Conservation (phyloP, 768 basidiomycete species). For the Termitomyces eurrhizus region DNA sequence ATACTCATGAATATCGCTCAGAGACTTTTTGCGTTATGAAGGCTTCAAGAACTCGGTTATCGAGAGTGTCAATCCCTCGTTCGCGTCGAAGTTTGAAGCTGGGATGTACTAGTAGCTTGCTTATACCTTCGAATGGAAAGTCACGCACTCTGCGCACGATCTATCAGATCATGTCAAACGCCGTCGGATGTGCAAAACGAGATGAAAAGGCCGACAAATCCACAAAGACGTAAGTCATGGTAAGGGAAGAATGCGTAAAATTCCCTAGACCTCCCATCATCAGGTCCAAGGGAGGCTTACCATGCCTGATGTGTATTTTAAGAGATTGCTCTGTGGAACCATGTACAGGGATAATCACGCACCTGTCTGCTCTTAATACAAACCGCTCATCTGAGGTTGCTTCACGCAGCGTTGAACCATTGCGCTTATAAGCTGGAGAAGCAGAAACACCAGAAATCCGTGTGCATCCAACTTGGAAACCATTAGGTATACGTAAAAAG, state of each 20-base stretch:
- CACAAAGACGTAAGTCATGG: background rate
- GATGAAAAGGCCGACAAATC: background rate
- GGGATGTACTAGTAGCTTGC: no score
- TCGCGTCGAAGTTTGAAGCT: background rate
- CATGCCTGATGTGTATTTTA: background rate
- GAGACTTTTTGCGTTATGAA: no score
- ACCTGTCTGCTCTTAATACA: no score
- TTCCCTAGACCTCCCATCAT: background rate
- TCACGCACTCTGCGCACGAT: background rate
- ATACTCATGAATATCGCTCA: background rate
- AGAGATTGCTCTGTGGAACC: background rate
- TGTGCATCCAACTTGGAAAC: no score
- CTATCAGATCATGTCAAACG: background rate
- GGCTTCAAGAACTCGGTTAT: no score
- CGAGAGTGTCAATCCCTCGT: background rate
- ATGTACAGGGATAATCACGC: background rate
- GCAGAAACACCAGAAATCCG: background rate
- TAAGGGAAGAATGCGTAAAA: background rate
- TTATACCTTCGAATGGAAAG: no score
- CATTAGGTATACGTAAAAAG: no score
- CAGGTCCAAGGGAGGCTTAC: background rate
- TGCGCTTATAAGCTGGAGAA: background rate
- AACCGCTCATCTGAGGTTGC: no score
- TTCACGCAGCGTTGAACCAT: no score
- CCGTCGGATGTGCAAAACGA: background rate